Percentiles rank a stretch among this genome's conserved stretches.
Conservation (phyloP, 768 basidiomycete genomes). For the Phlegmacium glaucopus region DNA sequence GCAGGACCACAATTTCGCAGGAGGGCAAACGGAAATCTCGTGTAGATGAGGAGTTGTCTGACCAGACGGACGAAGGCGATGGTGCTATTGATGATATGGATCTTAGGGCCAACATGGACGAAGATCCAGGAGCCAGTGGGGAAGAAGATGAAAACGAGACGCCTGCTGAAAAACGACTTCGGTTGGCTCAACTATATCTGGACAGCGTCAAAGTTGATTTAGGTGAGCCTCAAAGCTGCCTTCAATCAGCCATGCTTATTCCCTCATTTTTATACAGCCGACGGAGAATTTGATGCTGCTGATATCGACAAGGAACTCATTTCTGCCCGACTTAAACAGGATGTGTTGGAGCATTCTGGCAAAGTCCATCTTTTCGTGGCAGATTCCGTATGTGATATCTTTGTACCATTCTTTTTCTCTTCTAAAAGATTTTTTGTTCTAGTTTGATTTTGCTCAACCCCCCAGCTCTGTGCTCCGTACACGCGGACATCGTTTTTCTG, state of each 20-base stretch:
- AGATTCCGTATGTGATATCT: constrained; percentile 49
- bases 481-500: constrained; percentile 71
- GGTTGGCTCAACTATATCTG: constrained; percentile 89
- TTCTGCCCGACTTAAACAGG: constrained; percentile 84
- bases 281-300: constrained; percentile 92
- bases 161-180: constrained; percentile 87
- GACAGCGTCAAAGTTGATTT: constrained; percentile 78
- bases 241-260: no score
- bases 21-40: constrained; percentile 23
- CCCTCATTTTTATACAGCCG: constrained; percentile 53
- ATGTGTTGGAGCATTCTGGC: constrained; percentile 87
- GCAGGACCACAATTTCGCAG: constrained; percentile 17
- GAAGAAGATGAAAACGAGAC: constrained; percentile 90
- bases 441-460: constrained; percentile 58
- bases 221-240: constrained; percentile 35
- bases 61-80: constrained; percentile 51
- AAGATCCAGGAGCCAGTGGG: constrained; percentile 57
- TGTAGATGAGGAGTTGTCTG: constrained; percentile 68
- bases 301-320: constrained; percentile 95
- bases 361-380: constrained; percentile 83
- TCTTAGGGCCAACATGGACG: constrained; percentile 43
- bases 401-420: neutral
- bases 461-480: constrained; percentile 52
- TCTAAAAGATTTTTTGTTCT: neutral
- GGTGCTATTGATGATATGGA: constrained; percentile 73